Percentiles rank a stretch among this genome's conserved stretches.
phyloP scores from a whole-genome alignment of 257 asterid genomes.

The Ballota nigra region DNA sequence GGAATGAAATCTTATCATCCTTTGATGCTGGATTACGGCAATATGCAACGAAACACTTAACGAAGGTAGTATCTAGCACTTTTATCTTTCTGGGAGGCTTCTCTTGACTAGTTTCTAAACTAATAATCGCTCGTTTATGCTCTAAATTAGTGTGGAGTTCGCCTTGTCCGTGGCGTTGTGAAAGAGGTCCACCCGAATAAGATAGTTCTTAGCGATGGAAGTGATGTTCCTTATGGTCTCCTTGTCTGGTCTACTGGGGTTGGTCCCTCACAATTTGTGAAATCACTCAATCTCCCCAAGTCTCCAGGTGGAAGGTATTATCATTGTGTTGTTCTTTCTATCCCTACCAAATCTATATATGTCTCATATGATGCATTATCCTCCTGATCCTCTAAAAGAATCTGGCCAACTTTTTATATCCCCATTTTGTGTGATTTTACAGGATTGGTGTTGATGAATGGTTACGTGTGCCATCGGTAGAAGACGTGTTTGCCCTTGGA shows the following conservation, averaged over 20 bases:
- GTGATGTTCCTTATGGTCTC: conserved; percentile 92
- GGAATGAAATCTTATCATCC: conserved; percentile 86
- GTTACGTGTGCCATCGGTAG: conserved; percentile 77
- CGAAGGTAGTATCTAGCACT: conserved; percentile 48
- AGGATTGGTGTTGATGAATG: conserved; percentile 92
- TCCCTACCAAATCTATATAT: no score
- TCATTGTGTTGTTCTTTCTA: no score
- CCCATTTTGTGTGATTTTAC: no score
- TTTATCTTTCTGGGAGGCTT: neutral
- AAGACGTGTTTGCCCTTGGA: conserved; percentile 86
- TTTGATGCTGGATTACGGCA: conserved; percentile 81
- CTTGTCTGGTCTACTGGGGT: conserved; percentile 96
- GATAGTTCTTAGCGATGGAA: conserved; percentile 83
- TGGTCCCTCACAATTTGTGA: conserved; percentile 80
- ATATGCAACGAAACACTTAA: conserved; percentile 87
- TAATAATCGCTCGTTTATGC: neutral
- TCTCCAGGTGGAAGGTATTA: conserved; percentile 91
- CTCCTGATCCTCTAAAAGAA: no score
- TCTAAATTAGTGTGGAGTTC: conserved; percentile 62
- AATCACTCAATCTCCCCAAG: conserved; percentile 62
- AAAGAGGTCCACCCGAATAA: conserved; percentile 70
- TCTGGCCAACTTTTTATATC: no score
- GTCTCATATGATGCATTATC: no score
- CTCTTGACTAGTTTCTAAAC: neutral
- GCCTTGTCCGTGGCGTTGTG: conserved; percentile 88